A percentile compares a stretch with the other conserved stretches of the same genome.
Conservation (phyloP, 2,329 filamentous ascomycete genomes). For the Lasiodiplodia citricola region DNA sequence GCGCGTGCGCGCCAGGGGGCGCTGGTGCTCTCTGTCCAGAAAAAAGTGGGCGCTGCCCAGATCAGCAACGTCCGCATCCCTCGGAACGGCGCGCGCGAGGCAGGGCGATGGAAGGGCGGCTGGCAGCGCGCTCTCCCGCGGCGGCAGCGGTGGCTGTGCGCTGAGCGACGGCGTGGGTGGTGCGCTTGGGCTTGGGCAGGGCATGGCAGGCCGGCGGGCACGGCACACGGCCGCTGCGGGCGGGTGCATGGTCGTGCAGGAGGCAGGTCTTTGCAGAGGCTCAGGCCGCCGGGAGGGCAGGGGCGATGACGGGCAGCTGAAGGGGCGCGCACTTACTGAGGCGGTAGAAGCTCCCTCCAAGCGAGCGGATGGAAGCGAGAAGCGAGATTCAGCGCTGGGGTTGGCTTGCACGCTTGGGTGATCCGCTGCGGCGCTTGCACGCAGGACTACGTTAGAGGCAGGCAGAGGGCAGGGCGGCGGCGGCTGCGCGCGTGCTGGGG, state of each 20-base stretch:
- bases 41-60: slow-evolving; percentile 23
- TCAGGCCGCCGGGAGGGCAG: slow-evolving; percentile 6
- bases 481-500: slow-evolving; percentile 2
- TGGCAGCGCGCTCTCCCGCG: neutral
- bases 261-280: slow-evolving; percentile 2
- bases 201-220: neutral
- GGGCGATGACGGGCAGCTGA: slow-evolving; percentile 24
- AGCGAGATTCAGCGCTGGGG: neutral
- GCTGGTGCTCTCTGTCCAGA: slow-evolving; percentile 15
- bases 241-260: slow-evolving; percentile 1
- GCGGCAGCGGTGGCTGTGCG: slow-evolving; percentile 21
- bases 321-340: slow-evolving; percentile 15
- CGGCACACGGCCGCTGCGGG: slow-evolving; percentile 1
- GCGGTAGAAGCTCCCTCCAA: slow-evolving; percentile 7
- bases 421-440: slow-evolving; percentile 23
- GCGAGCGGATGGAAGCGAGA: slow-evolving; percentile 14
- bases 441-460: neutral
- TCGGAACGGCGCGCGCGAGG: slow-evolving; percentile 5
- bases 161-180: slow-evolving; percentile 12
- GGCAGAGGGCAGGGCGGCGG: neutral
- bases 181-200: slow-evolving; percentile 8
- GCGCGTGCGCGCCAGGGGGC: slow-evolving; percentile 21
- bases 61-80: slow-evolving; percentile 22
- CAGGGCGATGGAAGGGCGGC: slow-evolving; percentile 3
- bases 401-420: slow-evolving; percentile 1